These are phyloP conservation scores for Erodium texanum DNA, from an alignment of 441 rosid species.

Conservation along the genomic window DNA sequence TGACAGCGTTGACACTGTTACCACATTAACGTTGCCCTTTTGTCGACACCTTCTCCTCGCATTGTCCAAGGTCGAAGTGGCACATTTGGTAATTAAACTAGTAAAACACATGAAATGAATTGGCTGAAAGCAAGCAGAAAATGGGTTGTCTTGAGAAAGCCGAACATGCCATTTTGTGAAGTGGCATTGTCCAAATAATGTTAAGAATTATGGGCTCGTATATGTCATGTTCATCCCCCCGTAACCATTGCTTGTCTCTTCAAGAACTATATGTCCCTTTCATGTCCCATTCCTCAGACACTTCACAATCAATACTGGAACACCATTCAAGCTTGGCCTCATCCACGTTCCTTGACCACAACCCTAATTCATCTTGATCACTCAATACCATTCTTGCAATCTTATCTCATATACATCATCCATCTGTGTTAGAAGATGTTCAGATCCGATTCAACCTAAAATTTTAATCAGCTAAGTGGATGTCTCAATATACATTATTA, in stretches of 20 bases:
- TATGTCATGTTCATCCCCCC: not conserved
- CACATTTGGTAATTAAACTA: too few relatives aligned
- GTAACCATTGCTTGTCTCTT: constrained; percentile 17
- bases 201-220: constrained; percentile 23
- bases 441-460: too few relatives aligned
- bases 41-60: too few relatives aligned
- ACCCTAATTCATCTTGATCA: not conserved
- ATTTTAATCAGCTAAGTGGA: too few relatives aligned
- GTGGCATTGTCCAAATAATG: constrained; percentile 18
- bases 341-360: not conserved
- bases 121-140: not conserved
- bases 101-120: too few relatives aligned
- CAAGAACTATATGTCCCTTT: constrained; percentile 7
- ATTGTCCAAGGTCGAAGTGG: too few relatives aligned
- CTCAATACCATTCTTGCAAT: not conserved
- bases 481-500: too few relatives aligned
- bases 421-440: too few relatives aligned
- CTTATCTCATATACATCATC: too few relatives aligned
- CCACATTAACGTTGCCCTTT: too few relatives aligned
- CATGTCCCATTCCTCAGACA: not conserved
- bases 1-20: too few relatives aligned
- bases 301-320: not conserved
- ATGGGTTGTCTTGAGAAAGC: constrained; percentile 26
- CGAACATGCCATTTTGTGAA: constrained; percentile 33
- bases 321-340: not conserved